Percentiles rank a stretch among this genome's conserved stretches.
These are phyloP conservation scores for Pterocarpus macrocarpus DNA, from an alignment of 306 rosid genomes.

Conservation along the genomic window DNA sequence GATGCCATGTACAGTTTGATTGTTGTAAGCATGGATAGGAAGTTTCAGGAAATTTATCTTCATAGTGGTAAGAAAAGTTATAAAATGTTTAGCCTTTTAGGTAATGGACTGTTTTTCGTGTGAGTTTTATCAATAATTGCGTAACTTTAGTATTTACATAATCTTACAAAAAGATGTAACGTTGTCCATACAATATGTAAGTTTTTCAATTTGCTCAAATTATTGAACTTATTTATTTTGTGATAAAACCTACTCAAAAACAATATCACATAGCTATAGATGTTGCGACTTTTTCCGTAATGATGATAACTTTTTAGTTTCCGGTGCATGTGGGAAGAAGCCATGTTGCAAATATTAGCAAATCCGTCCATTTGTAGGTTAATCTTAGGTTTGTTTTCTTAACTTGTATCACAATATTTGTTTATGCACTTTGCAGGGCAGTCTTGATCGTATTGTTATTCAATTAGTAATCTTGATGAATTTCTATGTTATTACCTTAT, in stretches of 20 bases:
- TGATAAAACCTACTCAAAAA: not conserved
- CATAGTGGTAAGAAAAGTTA: not conserved
- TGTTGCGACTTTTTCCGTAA: not conserved
- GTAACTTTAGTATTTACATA: not conserved
- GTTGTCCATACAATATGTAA: not conserved
- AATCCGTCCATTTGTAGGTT: not conserved
- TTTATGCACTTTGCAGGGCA: not conserved
- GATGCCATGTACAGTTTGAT: not conserved
- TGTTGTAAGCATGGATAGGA: not conserved
- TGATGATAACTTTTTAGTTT: not conserved
- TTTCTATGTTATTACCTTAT: slow-evolving; percentile 2
- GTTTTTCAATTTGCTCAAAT: not conserved
- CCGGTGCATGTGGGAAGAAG: not conserved
- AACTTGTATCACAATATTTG: slow-evolving; percentile 23
- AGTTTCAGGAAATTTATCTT: not conserved
- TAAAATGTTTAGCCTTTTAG: not conserved
- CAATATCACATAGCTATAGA: slow-evolving; percentile 5
- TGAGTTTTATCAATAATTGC: not conserved
- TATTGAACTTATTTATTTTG: not conserved
- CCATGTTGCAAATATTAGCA: not conserved
- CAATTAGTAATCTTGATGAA: slow-evolving; percentile 2
- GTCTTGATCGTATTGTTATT: slow-evolving; percentile 1
- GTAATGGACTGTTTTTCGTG: not conserved
- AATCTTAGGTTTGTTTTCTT: slow-evolving; percentile 10
- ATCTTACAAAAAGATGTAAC: not conserved